Evolutionary conservation across 2,329 filamentous ascomycete species (phyloP).

Genomic region (Ophiostoma tasmaniense): DNA sequence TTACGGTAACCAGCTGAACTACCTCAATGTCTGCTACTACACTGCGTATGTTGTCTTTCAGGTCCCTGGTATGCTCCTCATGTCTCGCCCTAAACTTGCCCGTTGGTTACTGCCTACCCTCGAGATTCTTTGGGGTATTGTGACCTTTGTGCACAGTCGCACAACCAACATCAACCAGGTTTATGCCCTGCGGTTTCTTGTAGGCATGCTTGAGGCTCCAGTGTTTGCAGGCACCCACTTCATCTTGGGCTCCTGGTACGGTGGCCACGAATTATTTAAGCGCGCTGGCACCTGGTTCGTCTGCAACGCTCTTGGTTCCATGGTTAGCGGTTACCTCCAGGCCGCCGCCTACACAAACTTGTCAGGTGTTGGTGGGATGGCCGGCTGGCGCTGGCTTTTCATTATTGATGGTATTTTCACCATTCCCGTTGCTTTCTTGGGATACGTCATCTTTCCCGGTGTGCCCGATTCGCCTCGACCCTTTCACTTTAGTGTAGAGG

Average conservation of each 20-base stretch:
- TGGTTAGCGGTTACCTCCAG: slow-evolving; percentile 36
- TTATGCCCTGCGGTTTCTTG: slow-evolving; percentile 27
- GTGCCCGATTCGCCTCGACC: slow-evolving; percentile 31
- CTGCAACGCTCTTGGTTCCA: slow-evolving; percentile 23
- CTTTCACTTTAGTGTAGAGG: slow-evolving; percentile 29
- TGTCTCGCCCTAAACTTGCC: slow-evolving; percentile 27
- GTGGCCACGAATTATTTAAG: slow-evolving; percentile 26
- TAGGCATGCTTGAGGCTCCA: slow-evolving; percentile 29
- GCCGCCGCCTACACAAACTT: slow-evolving; percentile 47
- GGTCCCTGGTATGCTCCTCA: slow-evolving; percentile 27
- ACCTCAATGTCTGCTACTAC: slow-evolving; percentile 35
- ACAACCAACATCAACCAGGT: slow-evolving; percentile 27
- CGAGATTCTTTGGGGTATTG: slow-evolving; percentile 28
- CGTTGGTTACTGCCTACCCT: slow-evolving; percentile 28
- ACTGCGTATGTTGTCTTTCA: slow-evolving; percentile 32
- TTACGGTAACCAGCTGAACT: slow-evolving; percentile 33
- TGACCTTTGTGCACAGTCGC: slow-evolving; percentile 27
- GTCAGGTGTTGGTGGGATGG: slow-evolving; percentile 40
- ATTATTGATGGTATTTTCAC: slow-evolving; percentile 53
- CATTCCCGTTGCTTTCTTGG: slow-evolving; percentile 44
- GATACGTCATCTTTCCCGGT: slow-evolving; percentile 38
- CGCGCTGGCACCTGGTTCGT: slow-evolving; percentile 22
- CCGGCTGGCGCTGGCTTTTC: slow-evolving; percentile 47
- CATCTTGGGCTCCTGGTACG: slow-evolving; percentile 26
- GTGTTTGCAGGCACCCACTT: slow-evolving; percentile 29